Evolutionary conservation across 179 eudicot species (phyloP), one percentile per base, ranked within the genome.

Genomic region (Spinacia oleracea): DNA sequence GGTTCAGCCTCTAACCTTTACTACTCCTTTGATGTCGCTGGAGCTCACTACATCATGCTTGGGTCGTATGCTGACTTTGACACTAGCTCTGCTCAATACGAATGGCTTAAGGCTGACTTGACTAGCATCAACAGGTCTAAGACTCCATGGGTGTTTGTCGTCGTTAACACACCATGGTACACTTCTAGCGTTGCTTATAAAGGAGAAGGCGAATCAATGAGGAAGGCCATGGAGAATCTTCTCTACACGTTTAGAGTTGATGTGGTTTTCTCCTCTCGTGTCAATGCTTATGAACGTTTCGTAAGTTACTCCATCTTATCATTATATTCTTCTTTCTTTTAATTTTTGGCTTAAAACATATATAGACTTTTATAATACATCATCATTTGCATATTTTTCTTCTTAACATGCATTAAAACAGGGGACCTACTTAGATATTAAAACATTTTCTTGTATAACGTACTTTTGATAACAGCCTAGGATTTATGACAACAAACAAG

Each of bases 251-350:
- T 89, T 1, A 82, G 90, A 18, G 92, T 89, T 9, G 97, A 91
- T 71, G 79, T 82, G 10, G 92, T 91, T 31, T 91, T 85, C 35
- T 77, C 91, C 0, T 91, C 92, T 8, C 93, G 90, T 80, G 92
- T 91, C 87, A 90, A 87, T 73, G 93, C 97, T 4, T 92, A 90
- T 53, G 97, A 92, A 79, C 88, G 92, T 31, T 92, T 92, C 18
- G 92, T 92, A 86, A 90, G 94, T 88, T 25, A 15, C 23, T 9
- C 31, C 15, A 9, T 18, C 10, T n/a, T n/a, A n/a, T n/a, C n/a
- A n/a, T 4, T 31, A 53, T 23, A 2, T 27, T 48, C 14, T 48
- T 48, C 5, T 48, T 48, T 48, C 40, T 38, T 38, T 38, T 4
- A 38, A 38, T 3, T 3, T 38, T 1, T 38, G 40, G 40, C 40